Evolutionary conservation across 306 rosid species (phyloP).

Genomic region (Myrica gale): DNA sequence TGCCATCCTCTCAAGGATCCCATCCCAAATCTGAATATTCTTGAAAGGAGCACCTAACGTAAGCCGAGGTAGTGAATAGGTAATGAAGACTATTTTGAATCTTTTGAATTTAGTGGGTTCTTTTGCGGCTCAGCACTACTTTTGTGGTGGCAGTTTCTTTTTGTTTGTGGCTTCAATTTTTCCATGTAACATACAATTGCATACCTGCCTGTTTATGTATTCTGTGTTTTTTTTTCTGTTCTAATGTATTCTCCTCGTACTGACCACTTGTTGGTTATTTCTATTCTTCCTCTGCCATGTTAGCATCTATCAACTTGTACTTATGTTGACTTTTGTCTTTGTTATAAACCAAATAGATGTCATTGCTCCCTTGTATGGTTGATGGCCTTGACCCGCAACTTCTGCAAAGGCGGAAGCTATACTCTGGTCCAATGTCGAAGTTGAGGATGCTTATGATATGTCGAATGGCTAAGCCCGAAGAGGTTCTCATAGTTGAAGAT

Average conservation of each 20-base stretch:
- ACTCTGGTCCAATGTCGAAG: conserved; percentile 86
- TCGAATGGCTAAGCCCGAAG: conserved; percentile 99
- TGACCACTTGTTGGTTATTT: too few species aligned
- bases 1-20: too few species aligned
- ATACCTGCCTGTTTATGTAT: too few species aligned
- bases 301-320: not conserved
- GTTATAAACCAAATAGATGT: conserved; percentile 43
- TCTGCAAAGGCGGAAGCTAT: conserved; percentile 83
- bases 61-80: too few species aligned
- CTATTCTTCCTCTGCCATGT: not conserved
- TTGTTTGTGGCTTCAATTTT: too few species aligned
- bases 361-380: conserved; percentile 72
- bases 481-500: conserved; percentile 97
- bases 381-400: conserved; percentile 81
- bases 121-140: too few species aligned
- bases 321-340: conserved; percentile 14
- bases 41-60: too few species aligned
- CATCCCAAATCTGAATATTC: too few species aligned
- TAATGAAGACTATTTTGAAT: not conserved
- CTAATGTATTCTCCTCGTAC: too few species aligned
- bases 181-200: too few species aligned
- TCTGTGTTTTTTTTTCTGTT: too few species aligned
- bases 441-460: conserved; percentile 95
- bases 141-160: too few species aligned
- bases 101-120: not conserved